These are phyloP conservation scores for Phytopythium ostracodes DNA, from an alignment of 352 stramenopile genomes.

Conservation along the genomic window DNA sequence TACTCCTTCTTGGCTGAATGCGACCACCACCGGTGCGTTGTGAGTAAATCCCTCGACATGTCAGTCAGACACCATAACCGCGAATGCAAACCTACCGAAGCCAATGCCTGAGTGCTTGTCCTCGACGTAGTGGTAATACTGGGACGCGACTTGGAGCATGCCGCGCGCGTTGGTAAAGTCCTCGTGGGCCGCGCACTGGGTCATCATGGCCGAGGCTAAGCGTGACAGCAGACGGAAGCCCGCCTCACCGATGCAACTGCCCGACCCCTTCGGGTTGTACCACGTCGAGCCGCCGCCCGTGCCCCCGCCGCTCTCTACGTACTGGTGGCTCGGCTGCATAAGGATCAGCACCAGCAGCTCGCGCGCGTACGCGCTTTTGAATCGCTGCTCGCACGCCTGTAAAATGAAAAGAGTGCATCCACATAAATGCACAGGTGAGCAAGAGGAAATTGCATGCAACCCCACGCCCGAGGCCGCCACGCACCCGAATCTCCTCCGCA, in stretches of 20 bases:
- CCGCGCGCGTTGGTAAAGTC: conserved; percentile 79
- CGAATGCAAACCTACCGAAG: conserved; percentile 46
- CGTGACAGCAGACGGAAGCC: conserved; percentile 62
- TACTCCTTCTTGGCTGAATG: conserved; percentile 79
- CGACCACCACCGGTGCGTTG: background rate
- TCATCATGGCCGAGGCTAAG: conserved; percentile 58
- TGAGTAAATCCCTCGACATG: background rate
- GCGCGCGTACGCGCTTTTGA: conserved; percentile 67
- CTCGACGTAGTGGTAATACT: conserved; percentile 81
- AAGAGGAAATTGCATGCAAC: background rate
- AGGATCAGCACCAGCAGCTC: conserved; percentile 83
- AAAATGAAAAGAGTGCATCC: too few species aligned
- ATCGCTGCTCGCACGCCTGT: conserved; percentile 55
- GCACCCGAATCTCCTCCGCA: conserved; percentile 47
- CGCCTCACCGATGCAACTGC: conserved; percentile 69
- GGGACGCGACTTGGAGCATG: conserved; percentile 71
- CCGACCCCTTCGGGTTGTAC: conserved; percentile 80
- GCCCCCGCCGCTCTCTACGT: conserved; percentile 35
- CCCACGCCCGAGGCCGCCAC: background rate
- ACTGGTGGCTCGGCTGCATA: conserved; percentile 82
- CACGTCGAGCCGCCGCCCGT: conserved; percentile 35
- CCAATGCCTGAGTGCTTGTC: conserved; percentile 68
- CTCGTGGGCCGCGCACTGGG: conserved; percentile 71
- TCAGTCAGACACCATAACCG: background rate
- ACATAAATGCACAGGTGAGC: too few species aligned